phyloP scores from a whole-genome alignment of 345 rosid species.

The Brassica napus region Da-Ae NC_063440.1:21590001-21590500 shows the following conservation, averaged over 20 bases:
- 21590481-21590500: constrained; percentile 23
- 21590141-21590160: not conserved
- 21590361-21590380: constrained; percentile 17
- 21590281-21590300: constrained; percentile 65
- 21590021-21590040: constrained; percentile 31
- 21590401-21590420: not conserved
- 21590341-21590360: constrained; percentile 33
- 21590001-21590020: constrained; percentile 31
- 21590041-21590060: constrained; percentile 43
- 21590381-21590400: not conserved
- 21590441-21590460: not conserved
- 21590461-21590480: not conserved
- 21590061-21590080: not conserved
- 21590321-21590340: constrained; percentile 16
- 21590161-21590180: constrained; percentile 46
- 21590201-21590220: constrained; percentile 19
- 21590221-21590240: constrained; percentile 10
- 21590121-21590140: not conserved
- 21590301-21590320: constrained; percentile 19
- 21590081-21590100: not conserved
- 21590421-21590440: not conserved
- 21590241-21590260: constrained; percentile 32
- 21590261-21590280: constrained; percentile 83
- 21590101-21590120: constrained; percentile 21
- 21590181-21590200: not conserved